Percentiles rank a stretch among this genome's conserved stretches.
Conservation (phyloP, 768 basidiomycete species). For the Agrocybe pediades region DNA sequence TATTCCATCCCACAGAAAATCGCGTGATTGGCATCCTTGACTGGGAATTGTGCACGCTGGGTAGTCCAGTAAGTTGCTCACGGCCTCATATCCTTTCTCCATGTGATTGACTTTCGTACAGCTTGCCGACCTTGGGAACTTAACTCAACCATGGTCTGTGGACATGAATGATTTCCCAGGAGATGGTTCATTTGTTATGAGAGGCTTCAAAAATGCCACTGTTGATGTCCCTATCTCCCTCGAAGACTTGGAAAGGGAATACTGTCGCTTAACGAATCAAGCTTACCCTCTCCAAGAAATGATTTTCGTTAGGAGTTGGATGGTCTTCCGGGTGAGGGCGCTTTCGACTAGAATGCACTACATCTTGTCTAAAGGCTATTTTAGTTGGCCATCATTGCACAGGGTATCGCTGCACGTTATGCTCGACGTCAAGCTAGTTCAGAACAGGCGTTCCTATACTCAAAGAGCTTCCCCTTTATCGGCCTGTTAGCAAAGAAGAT, state of each 20-base stretch:
- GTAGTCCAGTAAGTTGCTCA: conserved; percentile 70
- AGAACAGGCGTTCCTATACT: conserved; percentile 60
- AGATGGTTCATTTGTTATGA: conserved; percentile 30
- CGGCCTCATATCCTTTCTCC: not conserved
- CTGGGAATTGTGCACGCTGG: conserved; percentile 97
- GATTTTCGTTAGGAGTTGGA: conserved; percentile 83
- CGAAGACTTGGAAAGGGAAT: conserved; percentile 80
- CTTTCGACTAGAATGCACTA: not conserved
- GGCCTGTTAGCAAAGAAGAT: conserved; percentile 64
- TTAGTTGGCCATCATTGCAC: conserved; percentile 74
- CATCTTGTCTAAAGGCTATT: not conserved
- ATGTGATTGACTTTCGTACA: conserved; percentile 21
- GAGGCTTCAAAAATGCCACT: conserved; percentile 65
- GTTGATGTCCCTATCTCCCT: conserved; percentile 61
- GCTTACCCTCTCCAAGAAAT: conserved; percentile 79
- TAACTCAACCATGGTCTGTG: conserved; percentile 83
- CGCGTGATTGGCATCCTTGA: conserved; percentile 93
- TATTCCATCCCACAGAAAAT: conserved; percentile 93
- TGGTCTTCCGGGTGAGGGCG: conserved; percentile 70
- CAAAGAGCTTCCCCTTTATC: conserved; percentile 54
- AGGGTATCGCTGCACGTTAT: conserved; percentile 88
- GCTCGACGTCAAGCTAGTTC: conserved; percentile 90
- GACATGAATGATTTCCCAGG: conserved; percentile 41
- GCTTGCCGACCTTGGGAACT: conserved; percentile 89
- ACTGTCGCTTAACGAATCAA: conserved; percentile 65